Conservation (phyloP, 257 asterid genomes). For the Solanum lycopersicoides region DNA sequence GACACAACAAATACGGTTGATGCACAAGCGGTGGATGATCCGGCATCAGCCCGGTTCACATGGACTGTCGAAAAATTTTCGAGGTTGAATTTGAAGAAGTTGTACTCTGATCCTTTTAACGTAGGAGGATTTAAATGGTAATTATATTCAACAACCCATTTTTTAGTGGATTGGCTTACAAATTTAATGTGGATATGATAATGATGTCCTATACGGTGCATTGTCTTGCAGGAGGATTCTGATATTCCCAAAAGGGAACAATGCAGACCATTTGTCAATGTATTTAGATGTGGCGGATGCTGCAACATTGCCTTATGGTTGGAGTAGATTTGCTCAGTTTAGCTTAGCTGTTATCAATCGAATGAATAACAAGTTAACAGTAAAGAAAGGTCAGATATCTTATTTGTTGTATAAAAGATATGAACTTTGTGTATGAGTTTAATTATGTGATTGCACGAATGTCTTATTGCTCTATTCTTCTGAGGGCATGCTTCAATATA, state of each 20-base stretch:
- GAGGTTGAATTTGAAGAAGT: conserved; percentile 51
- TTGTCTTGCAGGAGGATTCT: conserved; percentile 65
- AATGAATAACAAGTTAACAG: conserved; percentile 52
- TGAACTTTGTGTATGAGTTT: not conserved
- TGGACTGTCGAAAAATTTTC: conserved; percentile 59
- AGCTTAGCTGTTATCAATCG: conserved; percentile 64
- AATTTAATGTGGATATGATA: not conserved
- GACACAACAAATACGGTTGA: conserved; percentile 38
- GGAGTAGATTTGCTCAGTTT: conserved; percentile 87
- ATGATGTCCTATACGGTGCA: not conserved
- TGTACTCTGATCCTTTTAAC: conserved; percentile 43
- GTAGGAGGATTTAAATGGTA: conserved; percentile 70
- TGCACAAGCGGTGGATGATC: conserved; percentile 40
- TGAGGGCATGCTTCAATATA: not conserved
- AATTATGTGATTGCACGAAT: not conserved
- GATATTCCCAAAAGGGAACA: conserved; percentile 79
- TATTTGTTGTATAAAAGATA: not conserved
- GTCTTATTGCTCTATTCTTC: not conserved
- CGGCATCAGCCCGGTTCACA: conserved; percentile 58
- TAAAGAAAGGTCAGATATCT: conserved; percentile 44
- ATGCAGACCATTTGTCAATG: conserved; percentile 74
- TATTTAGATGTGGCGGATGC: conserved; percentile 84
- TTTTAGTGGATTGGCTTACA: not conserved
- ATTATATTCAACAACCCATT: not conserved
- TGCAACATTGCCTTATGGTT: conserved; percentile 57